Evolutionary conservation across 106 monocot species (phyloP), one percentile per base, ranked within the genome.

Genomic region (Dendrobium officinale): DNA sequence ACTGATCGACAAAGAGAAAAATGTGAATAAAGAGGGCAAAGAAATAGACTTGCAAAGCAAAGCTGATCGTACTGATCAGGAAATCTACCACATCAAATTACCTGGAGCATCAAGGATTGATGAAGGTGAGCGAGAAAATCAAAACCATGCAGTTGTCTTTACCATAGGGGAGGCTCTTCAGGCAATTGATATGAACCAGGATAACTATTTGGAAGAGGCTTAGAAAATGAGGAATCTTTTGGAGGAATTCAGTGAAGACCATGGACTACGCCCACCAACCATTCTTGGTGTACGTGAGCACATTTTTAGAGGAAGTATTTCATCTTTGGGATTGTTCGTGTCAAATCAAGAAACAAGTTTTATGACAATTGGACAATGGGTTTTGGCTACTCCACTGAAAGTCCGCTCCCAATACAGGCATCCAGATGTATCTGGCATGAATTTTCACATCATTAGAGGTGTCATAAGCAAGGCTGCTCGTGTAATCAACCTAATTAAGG

Each of bases 121-220:
- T 80, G 98, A 99, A 95, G 98, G 94, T 42, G 95, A 99, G 58
- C 98, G 92, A 24, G 98, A 99, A 87, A 99, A 99, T 85, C 98
- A 99, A 77, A 99, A 99, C 70, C 98, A 99, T 90, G 98, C 98
- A 56, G 91, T 95, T 78, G 82, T 99, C 77, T 99, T 99, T 67
- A 99, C 98, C 55, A 89, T 95, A 51, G 98, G 98, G 6, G 98
- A 98, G 86, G 98, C 98, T 42, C 98, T 98, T 75, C 94, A 98
- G 77, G 91, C 95, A 78, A 85, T 33, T 33, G 33, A 33, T 33
- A 33, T 33, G 33, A 33, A 33, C 33, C 1, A 33, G 1, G 33
- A 33, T 33, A 33, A 33, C 33, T 33, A 33, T 33, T 33, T 33
- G 33, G 33, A 33, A 33, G 1, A 33, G 33, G 33, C 33, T 33